Evolutionary conservation across 345 rosid species (phyloP).

Genomic region (Excoecaria cochinchinensis): DNA sequence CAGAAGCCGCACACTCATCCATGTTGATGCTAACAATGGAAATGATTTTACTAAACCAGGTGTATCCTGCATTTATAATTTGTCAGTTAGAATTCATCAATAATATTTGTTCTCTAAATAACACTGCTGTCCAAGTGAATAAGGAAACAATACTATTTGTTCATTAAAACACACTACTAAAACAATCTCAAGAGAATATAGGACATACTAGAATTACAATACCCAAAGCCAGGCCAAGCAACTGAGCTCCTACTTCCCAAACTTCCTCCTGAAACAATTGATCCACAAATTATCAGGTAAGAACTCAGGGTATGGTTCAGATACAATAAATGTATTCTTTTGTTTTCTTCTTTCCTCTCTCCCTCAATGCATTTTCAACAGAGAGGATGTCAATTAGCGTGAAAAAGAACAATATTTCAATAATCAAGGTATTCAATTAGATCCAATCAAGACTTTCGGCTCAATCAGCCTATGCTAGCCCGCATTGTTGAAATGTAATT

Average conservation of each 20-base stretch:
- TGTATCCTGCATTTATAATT: constrained; percentile 61
- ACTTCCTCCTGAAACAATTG: constrained; percentile 80
- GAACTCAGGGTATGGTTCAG: neutral
- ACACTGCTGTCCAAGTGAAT: neutral
- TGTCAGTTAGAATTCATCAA: constrained; percentile 22
- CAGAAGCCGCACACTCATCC: constrained; percentile 71
- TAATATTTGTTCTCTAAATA: neutral
- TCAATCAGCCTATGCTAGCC: neutral
- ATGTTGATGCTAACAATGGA: constrained; percentile 61
- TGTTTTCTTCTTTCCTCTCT: constrained; percentile 1
- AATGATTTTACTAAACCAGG: constrained; percentile 77
- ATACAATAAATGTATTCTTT: neutral
- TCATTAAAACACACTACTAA: too few species aligned
- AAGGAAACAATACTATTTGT: neutral
- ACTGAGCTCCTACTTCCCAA: constrained; percentile 97
- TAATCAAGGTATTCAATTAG: neutral
- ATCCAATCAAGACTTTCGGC: neutral
- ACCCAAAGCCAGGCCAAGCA: constrained; percentile 85
- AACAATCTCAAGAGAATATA: constrained; percentile 5
- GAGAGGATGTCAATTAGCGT: neutral
- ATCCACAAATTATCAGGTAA: constrained; percentile 9
- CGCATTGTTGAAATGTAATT: too few species aligned
- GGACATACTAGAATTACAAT: constrained; percentile 70
- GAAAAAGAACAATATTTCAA: neutral
- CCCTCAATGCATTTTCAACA: neutral